These are phyloP conservation scores for Coemansia sp. DNA, from an alignment of 371 early-diverging fungal genomes.

Conservation along the genomic window DNA sequence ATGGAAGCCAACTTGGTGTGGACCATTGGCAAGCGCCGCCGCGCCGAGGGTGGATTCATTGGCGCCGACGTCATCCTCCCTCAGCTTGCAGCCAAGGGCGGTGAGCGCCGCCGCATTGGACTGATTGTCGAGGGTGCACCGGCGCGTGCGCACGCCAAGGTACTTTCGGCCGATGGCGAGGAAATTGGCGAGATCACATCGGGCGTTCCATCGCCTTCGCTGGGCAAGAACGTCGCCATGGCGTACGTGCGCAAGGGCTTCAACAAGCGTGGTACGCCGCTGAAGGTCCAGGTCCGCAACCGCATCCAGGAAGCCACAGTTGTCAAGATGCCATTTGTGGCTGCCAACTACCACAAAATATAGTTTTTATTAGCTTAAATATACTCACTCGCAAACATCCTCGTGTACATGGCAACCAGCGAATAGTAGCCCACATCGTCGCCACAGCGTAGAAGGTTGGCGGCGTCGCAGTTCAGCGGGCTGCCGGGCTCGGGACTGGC, in stretches of 20 bases:
- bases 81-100: constrained; percentile 74
- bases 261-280: constrained; percentile 84
- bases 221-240: constrained; percentile 97
- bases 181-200: constrained; percentile 78
- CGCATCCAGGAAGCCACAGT: constrained; percentile 77
- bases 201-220: constrained; percentile 89
- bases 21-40: constrained; percentile 93
- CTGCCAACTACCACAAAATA: constrained; percentile 70
- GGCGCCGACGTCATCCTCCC: constrained; percentile 84
- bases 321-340: constrained; percentile 95
- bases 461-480: constrained; percentile 94
- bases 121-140: constrained; percentile 92
- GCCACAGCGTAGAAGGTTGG: constrained; percentile 83
- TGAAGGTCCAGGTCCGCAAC: constrained; percentile 87
- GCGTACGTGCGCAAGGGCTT: constrained; percentile 85
- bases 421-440: constrained; percentile 84
- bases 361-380: constrained; percentile 10
- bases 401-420: constrained; percentile 83
- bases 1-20: constrained; percentile 92
- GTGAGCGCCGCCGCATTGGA: constrained; percentile 85
- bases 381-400: constrained; percentile 58
- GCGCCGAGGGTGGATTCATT: constrained; percentile 87
- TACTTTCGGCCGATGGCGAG: constrained; percentile 46
- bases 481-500: constrained; percentile 78
- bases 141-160: constrained; percentile 65